These are phyloP conservation scores for Mariannaea sp. DNA, from an alignment of 2,329 filamentous ascomycete genomes.

Conservation along the genomic window DNA sequence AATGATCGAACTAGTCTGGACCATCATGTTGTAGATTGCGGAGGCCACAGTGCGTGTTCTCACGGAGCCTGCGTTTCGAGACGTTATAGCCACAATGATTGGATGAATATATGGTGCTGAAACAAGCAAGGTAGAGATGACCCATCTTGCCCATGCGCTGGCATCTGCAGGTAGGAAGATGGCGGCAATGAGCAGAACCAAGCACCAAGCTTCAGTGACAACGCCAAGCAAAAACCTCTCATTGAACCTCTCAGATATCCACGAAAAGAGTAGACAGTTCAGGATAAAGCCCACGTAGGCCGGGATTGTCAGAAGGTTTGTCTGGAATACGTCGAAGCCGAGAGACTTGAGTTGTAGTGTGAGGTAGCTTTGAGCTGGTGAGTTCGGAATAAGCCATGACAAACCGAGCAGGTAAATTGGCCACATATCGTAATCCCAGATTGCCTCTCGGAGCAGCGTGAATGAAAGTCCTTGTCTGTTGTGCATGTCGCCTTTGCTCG, in stretches of 20 bases:
- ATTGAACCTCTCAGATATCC: background rate
- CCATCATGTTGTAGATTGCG: background rate
- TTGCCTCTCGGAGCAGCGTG: background rate
- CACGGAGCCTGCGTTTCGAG: background rate
- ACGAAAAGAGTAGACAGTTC: background rate
- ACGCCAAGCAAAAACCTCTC: background rate
- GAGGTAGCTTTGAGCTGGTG: background rate
- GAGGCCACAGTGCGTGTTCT: background rate
- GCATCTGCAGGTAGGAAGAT: background rate
- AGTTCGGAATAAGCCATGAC: background rate
- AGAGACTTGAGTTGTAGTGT: background rate
- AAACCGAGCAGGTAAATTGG: background rate
- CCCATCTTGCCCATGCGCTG: background rate
- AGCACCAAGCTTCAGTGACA: background rate
- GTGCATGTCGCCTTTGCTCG: background rate
- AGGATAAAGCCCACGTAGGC: background rate
- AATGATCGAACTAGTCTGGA: background rate
- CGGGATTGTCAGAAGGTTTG: background rate
- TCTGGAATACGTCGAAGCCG: background rate
- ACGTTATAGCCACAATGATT: background rate
- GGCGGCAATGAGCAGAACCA: background rate
- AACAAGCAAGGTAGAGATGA: background rate
- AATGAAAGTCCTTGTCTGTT: background rate
- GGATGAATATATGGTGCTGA: background rate
- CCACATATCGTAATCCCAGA: background rate